Conservation (phyloP, 108 stramenopile species). For the Stephanodiscus minutulus region DNA sequence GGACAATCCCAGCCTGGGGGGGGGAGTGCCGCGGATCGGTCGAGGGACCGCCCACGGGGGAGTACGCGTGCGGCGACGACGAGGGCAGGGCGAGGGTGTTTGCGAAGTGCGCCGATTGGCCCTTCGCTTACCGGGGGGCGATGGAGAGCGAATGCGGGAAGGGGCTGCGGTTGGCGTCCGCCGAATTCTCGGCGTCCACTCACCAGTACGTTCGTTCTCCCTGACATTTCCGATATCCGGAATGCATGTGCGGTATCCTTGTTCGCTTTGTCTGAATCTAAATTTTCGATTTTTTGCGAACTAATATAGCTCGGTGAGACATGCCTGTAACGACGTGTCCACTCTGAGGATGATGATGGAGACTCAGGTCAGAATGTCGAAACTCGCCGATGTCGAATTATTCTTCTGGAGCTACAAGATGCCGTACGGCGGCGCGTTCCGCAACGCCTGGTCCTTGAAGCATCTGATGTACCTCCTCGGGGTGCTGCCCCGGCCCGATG, state of each 20-base stretch:
- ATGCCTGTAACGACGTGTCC: constrained; percentile 66
- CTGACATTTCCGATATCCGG: no score
- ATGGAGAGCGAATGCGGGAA: constrained; percentile 55
- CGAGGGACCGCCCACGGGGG: constrained; percentile 58
- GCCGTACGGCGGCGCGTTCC: constrained; percentile 80
- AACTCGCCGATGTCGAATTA: constrained; percentile 62
- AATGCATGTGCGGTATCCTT: not conserved
- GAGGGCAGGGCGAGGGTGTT: constrained; percentile 35
- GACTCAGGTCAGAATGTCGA: constrained; percentile 54
- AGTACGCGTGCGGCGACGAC: constrained; percentile 59
- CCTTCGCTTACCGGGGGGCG: constrained; percentile 51
- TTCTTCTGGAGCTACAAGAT: constrained; percentile 80
- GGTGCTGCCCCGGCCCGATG: constrained; percentile 60
- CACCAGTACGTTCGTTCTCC: constrained; percentile 42
- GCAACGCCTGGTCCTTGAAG: constrained; percentile 72
- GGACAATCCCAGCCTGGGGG: no score
- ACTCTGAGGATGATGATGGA: constrained; percentile 56
- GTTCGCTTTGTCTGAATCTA: not conserved
- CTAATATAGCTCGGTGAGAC: constrained; percentile 40
- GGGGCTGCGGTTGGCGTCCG: constrained; percentile 61
- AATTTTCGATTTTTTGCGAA: not conserved
- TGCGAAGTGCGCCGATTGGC: constrained; percentile 56
- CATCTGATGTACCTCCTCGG: constrained; percentile 70
- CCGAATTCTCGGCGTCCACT: constrained; percentile 75
- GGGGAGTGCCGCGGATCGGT: constrained; percentile 60